Conservation (phyloP, 2,329 filamentous ascomycete species). For the Parastagonospora nodorum region DNA sequence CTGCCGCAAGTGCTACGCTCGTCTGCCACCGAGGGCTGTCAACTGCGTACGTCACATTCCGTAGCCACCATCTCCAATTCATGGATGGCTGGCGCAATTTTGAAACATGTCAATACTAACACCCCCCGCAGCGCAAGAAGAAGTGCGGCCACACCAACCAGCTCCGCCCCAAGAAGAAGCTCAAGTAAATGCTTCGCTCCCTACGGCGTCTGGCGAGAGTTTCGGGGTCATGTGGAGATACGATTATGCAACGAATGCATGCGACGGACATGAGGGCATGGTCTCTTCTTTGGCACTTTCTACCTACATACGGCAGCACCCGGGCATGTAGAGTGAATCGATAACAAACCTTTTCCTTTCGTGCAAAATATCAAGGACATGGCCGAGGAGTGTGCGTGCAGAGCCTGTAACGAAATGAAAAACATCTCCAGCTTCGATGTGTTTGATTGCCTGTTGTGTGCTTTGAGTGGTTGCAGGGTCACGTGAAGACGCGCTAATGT, state of each 20-base stretch:
- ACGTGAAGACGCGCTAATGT: slow-evolving; percentile 30
- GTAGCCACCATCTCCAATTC: background rate
- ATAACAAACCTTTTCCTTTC: slow-evolving; percentile 33
- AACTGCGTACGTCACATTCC: slow-evolving; percentile 70
- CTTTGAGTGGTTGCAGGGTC: slow-evolving; percentile 5
- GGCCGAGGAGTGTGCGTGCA: background rate
- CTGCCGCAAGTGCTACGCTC: slow-evolving; percentile 99
- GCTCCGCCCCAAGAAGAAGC: slow-evolving; percentile 99
- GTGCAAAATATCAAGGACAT: slow-evolving; percentile 8
- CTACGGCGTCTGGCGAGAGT: slow-evolving; percentile 44
- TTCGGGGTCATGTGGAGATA: slow-evolving; percentile 27
- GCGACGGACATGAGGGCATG: slow-evolving; percentile 34
- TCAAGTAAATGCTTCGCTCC: slow-evolving; percentile 71
- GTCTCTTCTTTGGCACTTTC: slow-evolving; percentile 31
- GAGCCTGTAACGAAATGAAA: slow-evolving; percentile 13
- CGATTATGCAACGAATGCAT: slow-evolving; percentile 39
- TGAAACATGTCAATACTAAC: slow-evolving; percentile 18
- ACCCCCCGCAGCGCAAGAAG: slow-evolving; percentile 68
- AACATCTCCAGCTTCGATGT: slow-evolving; percentile 17
- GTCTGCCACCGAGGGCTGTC: slow-evolving; percentile 96
- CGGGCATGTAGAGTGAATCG: slow-evolving; percentile 44
- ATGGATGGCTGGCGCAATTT: too few species aligned
- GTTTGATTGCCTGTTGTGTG: background rate
- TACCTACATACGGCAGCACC: slow-evolving; percentile 29
- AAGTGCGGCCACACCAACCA: slow-evolving; percentile 99